Conservation (phyloP, 2,329 filamentous ascomycete genomes). For the Sphaerulina musiva region DNA sequence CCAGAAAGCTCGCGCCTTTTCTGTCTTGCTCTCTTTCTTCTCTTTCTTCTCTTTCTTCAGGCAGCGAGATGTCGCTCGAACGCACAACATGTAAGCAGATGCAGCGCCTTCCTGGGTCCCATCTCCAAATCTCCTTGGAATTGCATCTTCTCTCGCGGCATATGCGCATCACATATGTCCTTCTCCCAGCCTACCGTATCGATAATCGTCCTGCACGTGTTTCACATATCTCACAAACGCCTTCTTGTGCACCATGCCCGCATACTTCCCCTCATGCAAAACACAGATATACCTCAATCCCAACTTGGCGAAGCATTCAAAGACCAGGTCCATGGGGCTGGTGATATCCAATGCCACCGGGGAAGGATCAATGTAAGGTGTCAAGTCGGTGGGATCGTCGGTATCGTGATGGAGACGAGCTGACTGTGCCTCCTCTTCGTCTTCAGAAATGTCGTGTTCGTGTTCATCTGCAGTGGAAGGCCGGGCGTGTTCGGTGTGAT, state of each 20-base stretch:
- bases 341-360: slow-evolving; percentile 82
- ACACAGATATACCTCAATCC: slow-evolving; percentile 91
- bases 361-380: slow-evolving; percentile 82
- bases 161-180: neutral
- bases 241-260: slow-evolving; percentile 93
- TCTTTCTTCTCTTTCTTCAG: no score
- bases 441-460: slow-evolving; percentile 9
- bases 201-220: slow-evolving; percentile 58
- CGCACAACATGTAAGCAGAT: neutral
- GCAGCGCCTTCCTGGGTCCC: neutral
- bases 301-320: slow-evolving; percentile 92
- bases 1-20: slow-evolving; percentile 5
- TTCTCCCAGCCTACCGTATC: slow-evolving; percentile 9
- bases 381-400: slow-evolving; percentile 74
- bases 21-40: neutral
- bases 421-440: neutral
- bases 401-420: neutral
- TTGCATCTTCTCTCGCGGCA: no score
- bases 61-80: neutral
- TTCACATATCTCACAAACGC: slow-evolving; percentile 91
- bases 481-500: slow-evolving; percentile 13
- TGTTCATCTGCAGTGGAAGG: slow-evolving; percentile 7
- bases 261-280: slow-evolving; percentile 73
- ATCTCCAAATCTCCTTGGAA: no score
- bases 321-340: slow-evolving; percentile 89